phyloP scores from a whole-genome alignment of 2,329 filamentous ascomycete species.

The Penicillium sp. region DNA sequence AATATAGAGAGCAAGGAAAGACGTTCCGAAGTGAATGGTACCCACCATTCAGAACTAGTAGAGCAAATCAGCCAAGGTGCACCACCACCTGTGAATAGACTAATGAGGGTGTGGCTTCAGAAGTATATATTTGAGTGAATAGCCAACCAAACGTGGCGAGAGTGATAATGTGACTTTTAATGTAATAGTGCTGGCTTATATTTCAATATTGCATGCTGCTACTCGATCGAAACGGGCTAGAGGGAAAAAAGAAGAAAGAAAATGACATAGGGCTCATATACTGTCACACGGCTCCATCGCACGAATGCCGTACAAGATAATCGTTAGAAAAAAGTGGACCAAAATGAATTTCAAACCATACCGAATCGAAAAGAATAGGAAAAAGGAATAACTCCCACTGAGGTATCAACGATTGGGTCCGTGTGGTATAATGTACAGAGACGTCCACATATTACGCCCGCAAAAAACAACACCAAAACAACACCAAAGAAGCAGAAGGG shows the following conservation, averaged over 20 bases:
- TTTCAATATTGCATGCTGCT: conserved; percentile 13
- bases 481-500: conserved; percentile 1
- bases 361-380: conserved; percentile 6
- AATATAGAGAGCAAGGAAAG: too few species aligned
- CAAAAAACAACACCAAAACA: neutral
- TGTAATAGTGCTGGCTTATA: conserved; percentile 3
- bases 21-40: neutral
- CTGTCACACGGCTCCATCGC: neutral
- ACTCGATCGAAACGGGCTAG: neutral
- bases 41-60: neutral
- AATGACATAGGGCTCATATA: neutral
- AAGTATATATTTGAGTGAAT: neutral
- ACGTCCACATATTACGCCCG: conserved; percentile 18
- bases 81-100: neutral
- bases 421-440: conserved; percentile 31
- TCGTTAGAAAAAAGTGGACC: neutral
- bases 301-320: neutral
- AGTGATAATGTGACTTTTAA: conserved; percentile 14
- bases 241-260: neutral
- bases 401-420: conserved; percentile 26
- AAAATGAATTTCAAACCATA: neutral
- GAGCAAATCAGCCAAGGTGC: neutral
- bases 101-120: neutral
- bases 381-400: conserved; percentile 14
- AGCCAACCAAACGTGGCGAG: neutral